Evolutionary conservation across 1,139 yeast genomes (phyloP).

Genomic region (Diutina pseudorugosa): DNA sequence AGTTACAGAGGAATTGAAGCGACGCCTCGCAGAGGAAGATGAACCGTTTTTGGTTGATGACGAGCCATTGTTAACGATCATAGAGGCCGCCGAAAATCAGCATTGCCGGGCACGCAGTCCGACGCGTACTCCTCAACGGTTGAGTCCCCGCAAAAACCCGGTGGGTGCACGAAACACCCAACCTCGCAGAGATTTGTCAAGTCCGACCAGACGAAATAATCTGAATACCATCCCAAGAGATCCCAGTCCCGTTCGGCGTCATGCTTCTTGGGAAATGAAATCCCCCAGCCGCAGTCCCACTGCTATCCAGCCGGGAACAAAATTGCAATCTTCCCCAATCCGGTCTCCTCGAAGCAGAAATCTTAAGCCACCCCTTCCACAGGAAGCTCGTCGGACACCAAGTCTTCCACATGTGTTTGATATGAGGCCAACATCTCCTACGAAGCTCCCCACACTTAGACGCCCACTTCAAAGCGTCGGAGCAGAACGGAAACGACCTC

Average conservation of each 20-base stretch:
- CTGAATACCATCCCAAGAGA: neutral
- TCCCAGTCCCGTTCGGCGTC: neutral
- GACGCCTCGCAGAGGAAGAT: slow-evolving; percentile 30
- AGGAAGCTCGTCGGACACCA: neutral
- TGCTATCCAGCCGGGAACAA: neutral
- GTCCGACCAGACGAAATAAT: neutral
- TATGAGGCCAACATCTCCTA: neutral
- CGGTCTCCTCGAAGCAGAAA: neutral
- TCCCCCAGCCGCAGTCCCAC: too few relatives aligned
- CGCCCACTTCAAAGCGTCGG: neutral
- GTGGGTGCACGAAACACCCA: neutral
- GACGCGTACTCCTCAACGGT: neutral
- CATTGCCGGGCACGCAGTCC: neutral
- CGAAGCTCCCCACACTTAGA: neutral
- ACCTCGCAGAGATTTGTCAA: neutral
- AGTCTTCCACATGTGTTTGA: neutral
- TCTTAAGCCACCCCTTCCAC: neutral
- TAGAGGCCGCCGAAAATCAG: slow-evolving; percentile 10
- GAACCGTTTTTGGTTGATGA: slow-evolving; percentile 32
- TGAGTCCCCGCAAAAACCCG: neutral
- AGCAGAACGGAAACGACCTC: neutral
- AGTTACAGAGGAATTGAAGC: slow-evolving; percentile 39
- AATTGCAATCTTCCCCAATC: neutral
- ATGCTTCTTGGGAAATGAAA: neutral
- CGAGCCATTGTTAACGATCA: slow-evolving; percentile 31